A percentile compares a stretch with the other conserved stretches of the same genome.
Evolutionary conservation across 768 basidiomycete genomes (phyloP).

Genomic region (Phanerochaete carnosa): DNA sequence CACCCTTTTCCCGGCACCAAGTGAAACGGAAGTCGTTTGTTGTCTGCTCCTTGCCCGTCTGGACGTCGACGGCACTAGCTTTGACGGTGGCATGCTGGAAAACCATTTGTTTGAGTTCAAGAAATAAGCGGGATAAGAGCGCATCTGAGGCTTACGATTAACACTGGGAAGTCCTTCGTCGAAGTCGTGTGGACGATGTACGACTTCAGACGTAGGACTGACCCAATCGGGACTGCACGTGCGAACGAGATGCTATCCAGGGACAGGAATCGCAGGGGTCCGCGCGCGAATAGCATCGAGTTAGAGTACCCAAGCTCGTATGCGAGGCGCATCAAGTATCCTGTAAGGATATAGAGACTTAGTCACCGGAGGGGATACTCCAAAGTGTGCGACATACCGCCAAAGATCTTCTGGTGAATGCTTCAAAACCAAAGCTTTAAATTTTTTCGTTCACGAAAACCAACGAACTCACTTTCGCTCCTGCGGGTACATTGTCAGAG

Average conservation of each 20-base stretch:
- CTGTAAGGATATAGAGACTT: not conserved
- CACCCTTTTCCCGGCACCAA: conserved; percentile 48
- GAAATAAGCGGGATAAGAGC: not conserved
- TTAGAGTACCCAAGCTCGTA: conserved; percentile 81
- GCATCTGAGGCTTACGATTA: conserved; percentile 43
- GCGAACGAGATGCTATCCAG: conserved; percentile 79
- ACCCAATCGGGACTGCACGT: conserved; percentile 81
- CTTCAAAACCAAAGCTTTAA: conserved; percentile 29
- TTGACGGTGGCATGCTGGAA: conserved; percentile 66
- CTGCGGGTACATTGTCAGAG: conserved; percentile 81
- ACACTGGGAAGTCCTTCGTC: conserved; percentile 46
- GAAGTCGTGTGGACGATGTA: conserved; percentile 58
- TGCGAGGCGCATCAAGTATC: conserved; percentile 60
- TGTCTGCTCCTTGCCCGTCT: conserved; percentile 58
- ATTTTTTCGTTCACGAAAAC: not conserved
- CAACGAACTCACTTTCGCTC: conserved; percentile 63
- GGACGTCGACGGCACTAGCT: conserved; percentile 68
- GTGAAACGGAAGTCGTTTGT: conserved; percentile 81
- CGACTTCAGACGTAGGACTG: conserved; percentile 70
- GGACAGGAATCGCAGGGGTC: conserved; percentile 67
- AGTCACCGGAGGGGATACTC: not conserved
- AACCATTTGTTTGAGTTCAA: not conserved
- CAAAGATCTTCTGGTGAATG: conserved; percentile 81
- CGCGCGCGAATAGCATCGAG: conserved; percentile 63
- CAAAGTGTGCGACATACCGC: conserved; percentile 30